Percentiles rank a stretch among this genome's conserved stretches.
Conservation (phyloP, 495 filamentous ascomycete genomes). For the Trichoderma erinaceum region DNA sequence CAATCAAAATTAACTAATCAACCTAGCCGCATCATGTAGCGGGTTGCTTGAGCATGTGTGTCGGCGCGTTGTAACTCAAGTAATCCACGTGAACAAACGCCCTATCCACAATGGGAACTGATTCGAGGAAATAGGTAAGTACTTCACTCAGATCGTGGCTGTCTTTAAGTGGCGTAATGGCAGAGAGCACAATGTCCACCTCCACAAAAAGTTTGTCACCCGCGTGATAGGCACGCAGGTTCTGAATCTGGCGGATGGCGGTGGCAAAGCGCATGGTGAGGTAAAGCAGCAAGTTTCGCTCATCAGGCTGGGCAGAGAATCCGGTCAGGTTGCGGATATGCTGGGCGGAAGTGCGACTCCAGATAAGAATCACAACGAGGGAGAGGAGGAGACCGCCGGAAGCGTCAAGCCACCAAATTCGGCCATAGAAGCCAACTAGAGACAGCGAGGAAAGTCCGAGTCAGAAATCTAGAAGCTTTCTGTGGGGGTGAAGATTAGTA, state of each 20-base stretch:
- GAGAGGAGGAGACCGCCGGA: slow-evolving; percentile 78
- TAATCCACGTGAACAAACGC: slow-evolving; percentile 81
- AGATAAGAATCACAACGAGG: slow-evolving; percentile 77
- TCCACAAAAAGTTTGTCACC: slow-evolving; percentile 89
- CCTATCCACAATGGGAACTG: slow-evolving; percentile 65
- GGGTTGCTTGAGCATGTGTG: slow-evolving; percentile 51
- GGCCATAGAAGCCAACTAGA: slow-evolving; percentile 66
- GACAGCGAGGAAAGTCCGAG: neutral
- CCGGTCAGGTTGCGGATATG: slow-evolving; percentile 83
- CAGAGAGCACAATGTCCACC: slow-evolving; percentile 71
- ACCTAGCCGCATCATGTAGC: neutral
- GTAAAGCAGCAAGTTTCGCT: slow-evolving; percentile 82
- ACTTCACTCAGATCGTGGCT: slow-evolving; percentile 82
- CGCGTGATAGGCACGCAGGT: slow-evolving; percentile 79
- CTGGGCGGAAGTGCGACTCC: slow-evolving; percentile 65
- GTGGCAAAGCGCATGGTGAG: slow-evolving; percentile 92
- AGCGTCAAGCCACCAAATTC: slow-evolving; percentile 80
- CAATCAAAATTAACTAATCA: neutral
- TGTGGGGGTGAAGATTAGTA: slow-evolving; percentile 10
- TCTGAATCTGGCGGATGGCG: slow-evolving; percentile 81
- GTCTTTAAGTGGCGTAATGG: slow-evolving; percentile 69
- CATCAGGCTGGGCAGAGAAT: slow-evolving; percentile 69
- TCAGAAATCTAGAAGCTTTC: neutral
- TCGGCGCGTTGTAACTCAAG: slow-evolving; percentile 72
- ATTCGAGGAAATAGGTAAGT: slow-evolving; percentile 85